Base-by-base conservation (phyloP, 371 early-diverging fungal genomes). In the Capillidium heterosporum region DNA sequence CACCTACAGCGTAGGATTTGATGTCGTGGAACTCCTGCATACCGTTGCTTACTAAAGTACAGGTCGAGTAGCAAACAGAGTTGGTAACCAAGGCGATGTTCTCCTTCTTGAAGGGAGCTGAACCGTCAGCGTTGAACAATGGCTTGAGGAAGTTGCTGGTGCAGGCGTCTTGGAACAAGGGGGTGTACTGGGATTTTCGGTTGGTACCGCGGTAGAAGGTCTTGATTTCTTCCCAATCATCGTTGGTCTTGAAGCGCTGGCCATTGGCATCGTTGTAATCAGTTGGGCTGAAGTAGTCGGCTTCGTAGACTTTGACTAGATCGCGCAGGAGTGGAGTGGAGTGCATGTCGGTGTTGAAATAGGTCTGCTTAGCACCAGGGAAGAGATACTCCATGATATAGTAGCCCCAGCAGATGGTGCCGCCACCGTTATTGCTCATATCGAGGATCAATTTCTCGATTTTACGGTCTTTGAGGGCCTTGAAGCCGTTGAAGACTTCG, bases 331-430 rank as follows among this genome's bases (percentile, higher is more conserved):
- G 31, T 17, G 51, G 51, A 32, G 19, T 26, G 27, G 10, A 23
- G 51, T 29, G 51, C 27, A 50, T 50, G 51, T 50, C 51, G 19
- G 51, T 50, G 31, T 31, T 50, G 19, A 50, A 50, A 15, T 17
- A 13, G 27, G 8, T 19, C 21, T 26, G 5, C 11, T 11, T 13
- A 13, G 51, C 15, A 32, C 17, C 17, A 8, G 67, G 65, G 48
- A 65, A 67, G 7, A 67, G 59, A 11, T 59, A 59, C 23, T 67
- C 61, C 1, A 67, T 53, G 13, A 67, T 63, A 50, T 67, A 63
- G 5, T 65, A 65, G 0, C 65, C 65, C 65, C 63, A 64, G 35
- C 65, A 67, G 13, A 67, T 67, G 28, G 61, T 64, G 0, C 65
- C 64, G 1, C 65, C 67, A 21, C 63, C 52, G 47, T 67, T 67